phyloP scores from a whole-genome alignment of 371 early-diverging fungal species.

The Basidiobolus meristosporus region DNA sequence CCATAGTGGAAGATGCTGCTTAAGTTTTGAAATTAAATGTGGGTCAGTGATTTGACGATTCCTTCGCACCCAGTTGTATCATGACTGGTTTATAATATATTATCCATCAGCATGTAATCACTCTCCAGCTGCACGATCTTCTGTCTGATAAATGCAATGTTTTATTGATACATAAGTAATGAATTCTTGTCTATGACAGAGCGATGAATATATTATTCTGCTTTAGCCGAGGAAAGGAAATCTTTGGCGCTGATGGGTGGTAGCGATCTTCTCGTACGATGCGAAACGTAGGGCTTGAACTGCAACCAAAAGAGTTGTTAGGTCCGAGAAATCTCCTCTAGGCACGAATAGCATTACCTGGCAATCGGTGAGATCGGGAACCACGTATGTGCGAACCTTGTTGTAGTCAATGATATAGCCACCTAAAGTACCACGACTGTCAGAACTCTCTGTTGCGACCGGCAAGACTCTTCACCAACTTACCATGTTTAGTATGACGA shows the following conservation, averaged over 20 bases:
- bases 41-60: no score
- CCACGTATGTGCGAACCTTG: constrained; percentile 61
- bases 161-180: no score
- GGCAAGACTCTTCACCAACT: not conserved
- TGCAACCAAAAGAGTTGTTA: not conserved
- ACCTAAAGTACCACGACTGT: constrained; percentile 6
- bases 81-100: no score
- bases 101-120: no score
- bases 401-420: constrained; percentile 49
- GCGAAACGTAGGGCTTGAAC: constrained; percentile 4
- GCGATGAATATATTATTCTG: no score
- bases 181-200: no score
- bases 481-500: constrained; percentile 53
- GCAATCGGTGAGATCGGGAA: constrained; percentile 54
- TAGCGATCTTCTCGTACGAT: not conserved
- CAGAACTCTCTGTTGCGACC: not conserved
- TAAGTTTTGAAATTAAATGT: no score
- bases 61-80: no score
- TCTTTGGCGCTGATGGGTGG: not conserved
- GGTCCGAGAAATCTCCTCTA: not conserved
- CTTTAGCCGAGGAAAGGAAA: no score
- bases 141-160: no score
- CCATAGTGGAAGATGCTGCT: no score
- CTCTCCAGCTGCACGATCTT: no score
- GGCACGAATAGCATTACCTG: constrained; percentile 16